Percentiles rank a stretch among this genome's conserved stretches.
These are phyloP conservation scores for Boletus edulis DNA, from an alignment of 768 basidiomycete species.

Conservation along the genomic window DNA sequence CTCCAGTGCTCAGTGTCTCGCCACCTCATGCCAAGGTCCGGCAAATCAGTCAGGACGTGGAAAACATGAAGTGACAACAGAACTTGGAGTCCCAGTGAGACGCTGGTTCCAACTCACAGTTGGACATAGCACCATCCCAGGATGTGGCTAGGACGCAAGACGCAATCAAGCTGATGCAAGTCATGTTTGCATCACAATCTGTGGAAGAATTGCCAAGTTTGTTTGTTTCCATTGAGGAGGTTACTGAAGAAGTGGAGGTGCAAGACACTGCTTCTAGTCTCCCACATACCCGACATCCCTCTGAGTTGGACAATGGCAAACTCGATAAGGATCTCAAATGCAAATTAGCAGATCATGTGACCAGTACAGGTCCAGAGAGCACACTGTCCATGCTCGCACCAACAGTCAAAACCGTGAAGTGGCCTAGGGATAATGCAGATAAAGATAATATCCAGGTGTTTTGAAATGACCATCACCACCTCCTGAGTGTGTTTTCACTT, in stretches of 20 bases:
- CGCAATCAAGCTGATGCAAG: conserved; percentile 12
- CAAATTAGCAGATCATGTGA: conserved; percentile 64
- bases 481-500: no score
- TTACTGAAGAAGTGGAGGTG: conserved; percentile 29
- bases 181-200: conserved; percentile 6
- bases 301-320: conserved; percentile 45
- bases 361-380: conserved; percentile 54
- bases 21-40: no score
- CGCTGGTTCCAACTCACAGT: conserved; percentile 2
- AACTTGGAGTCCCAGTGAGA: conserved; percentile 16
- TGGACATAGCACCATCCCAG: conserved; percentile 2
- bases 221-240: conserved; percentile 21
- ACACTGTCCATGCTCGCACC: conserved; percentile 20
- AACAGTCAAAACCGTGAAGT: conserved; percentile 46
- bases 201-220: conserved; percentile 13
- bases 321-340: conserved; percentile 67
- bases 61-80: conserved; percentile 72
- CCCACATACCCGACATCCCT: conserved; percentile 25
- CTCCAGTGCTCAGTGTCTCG: no score
- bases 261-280: conserved; percentile 25
- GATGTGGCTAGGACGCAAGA: conserved; percentile 9
- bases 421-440: conserved; percentile 61
- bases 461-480: conserved; percentile 65
- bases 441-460: conserved; percentile 58
- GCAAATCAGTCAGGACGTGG: conserved; percentile 55